phyloP scores from a whole-genome alignment of 1,284 basidiomycete genomes.

The Ganoderma sinense region DNA sequence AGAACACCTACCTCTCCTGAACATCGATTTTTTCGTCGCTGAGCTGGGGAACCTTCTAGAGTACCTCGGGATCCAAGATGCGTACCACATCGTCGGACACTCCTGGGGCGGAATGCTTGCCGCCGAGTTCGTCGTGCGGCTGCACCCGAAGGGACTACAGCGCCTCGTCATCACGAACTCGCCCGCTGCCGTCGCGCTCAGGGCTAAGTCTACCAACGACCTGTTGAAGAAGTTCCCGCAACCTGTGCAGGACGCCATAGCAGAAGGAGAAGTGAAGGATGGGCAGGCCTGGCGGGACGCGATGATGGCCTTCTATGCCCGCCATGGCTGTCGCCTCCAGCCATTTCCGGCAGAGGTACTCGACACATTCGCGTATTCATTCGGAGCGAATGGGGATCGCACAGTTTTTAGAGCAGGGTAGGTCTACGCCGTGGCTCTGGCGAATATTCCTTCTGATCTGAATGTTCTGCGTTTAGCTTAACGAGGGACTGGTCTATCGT shows the following conservation, averaged over 20 bases:
- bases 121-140: conserved; percentile 31
- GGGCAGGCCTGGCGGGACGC: conserved; percentile 33
- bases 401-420: conserved; percentile 32
- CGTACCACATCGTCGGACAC: conserved; percentile 40
- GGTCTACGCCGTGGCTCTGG: background rate
- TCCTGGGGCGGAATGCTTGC: conserved; percentile 45
- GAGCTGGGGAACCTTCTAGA: conserved; percentile 41
- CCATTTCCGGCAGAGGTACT: conserved; percentile 33
- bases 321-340: conserved; percentile 33
- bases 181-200: conserved; percentile 32
- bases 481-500: conserved; percentile 47
- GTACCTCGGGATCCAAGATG: conserved; percentile 36
- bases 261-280: conserved; percentile 36
- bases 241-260: conserved; percentile 34
- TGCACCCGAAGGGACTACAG: conserved; percentile 35
- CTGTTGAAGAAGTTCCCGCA: conserved; percentile 32
- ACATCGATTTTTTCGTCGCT: conserved; percentile 40
- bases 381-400: conserved; percentile 28
- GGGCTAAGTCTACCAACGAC: conserved; percentile 28
- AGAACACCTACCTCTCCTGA: conserved; percentile 39
- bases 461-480: conserved; percentile 37
- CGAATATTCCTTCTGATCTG: background rate
- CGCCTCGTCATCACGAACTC: conserved; percentile 37
- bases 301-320: conserved; percentile 28
- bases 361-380: conserved; percentile 23